Percentiles rank a stretch among this genome's conserved stretches.
Conservation (phyloP, 2,329 filamentous ascomycete genomes). For the Aureobasidium pullulans region DNA sequence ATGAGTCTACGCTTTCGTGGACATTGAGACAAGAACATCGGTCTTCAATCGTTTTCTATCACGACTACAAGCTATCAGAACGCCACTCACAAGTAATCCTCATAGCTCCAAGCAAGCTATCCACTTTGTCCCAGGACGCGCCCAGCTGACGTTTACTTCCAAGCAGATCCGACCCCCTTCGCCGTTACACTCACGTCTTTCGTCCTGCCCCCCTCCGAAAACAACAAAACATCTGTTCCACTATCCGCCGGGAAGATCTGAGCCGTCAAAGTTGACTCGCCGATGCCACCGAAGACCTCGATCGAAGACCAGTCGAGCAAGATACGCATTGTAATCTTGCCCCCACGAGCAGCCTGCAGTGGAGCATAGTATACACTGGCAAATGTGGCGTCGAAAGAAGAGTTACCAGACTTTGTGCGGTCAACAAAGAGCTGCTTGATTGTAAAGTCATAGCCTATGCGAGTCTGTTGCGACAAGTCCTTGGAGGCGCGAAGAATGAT, state of each 20-base stretch:
- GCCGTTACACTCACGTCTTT: too few relatives aligned
- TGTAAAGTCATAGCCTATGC: slow-evolving; percentile 24
- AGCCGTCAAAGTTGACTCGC: slow-evolving; percentile 23
- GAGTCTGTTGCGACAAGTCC: background rate
- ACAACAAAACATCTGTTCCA: slow-evolving; percentile 9
- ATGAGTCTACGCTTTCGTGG: too few relatives aligned
- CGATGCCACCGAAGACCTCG: slow-evolving; percentile 25
- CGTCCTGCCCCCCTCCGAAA: too few relatives aligned
- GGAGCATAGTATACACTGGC: background rate
- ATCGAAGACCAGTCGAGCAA: slow-evolving; percentile 26
- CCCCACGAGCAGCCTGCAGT: slow-evolving; percentile 7
- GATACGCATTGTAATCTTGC: slow-evolving; percentile 20
- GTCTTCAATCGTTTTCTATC: too few relatives aligned
- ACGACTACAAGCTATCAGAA: too few relatives aligned
- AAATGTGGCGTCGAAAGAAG: background rate
- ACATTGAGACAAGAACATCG: too few relatives aligned
- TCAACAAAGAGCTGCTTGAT: slow-evolving; percentile 23
- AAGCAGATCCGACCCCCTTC: too few relatives aligned
- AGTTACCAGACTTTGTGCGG: slow-evolving; percentile 20
- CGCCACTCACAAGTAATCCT: too few relatives aligned
- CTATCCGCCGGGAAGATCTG: slow-evolving; percentile 23
- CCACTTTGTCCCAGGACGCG: too few relatives aligned
- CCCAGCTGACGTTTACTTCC: too few relatives aligned
- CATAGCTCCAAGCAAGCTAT: too few relatives aligned
- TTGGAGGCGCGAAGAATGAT: background rate